Conservation (phyloP, 768 basidiomycete species). For the Russula foetens region DNA sequence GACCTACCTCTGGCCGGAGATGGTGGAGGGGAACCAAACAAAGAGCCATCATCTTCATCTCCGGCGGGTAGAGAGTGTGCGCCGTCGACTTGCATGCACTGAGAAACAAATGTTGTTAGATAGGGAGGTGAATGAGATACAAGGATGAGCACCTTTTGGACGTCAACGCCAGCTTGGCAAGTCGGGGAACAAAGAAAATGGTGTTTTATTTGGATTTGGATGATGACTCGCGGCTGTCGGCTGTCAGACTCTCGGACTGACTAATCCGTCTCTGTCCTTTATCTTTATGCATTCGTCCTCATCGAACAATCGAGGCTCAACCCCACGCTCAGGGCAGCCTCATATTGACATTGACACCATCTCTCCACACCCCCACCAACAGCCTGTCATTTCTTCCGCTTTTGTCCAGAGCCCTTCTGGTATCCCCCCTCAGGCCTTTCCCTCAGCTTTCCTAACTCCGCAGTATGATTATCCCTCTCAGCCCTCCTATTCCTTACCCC, state of each 20-base stretch:
- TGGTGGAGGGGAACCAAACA: constrained; percentile 75
- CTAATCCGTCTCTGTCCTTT: no score
- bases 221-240: no score
- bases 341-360: neutral
- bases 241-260: no score
- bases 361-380: neutral
- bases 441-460: neutral
- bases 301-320: neutral
- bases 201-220: no score
- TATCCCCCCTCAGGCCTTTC: neutral
- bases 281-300: neutral
- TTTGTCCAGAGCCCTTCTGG: neutral
- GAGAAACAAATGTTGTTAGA: neutral
- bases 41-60: constrained; percentile 41
- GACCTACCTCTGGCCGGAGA: constrained; percentile 47
- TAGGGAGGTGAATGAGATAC: neutral
- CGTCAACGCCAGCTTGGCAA: constrained; percentile 4
- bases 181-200: neutral
- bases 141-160: constrained; percentile 5
- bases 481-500: neutral
- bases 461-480: neutral
- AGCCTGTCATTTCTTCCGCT: neutral
- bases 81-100: constrained; percentile 22
- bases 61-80: constrained; percentile 4
- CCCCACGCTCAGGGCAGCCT: constrained; percentile 1